Evolutionary conservation across 345 rosid genomes (phyloP).

Genomic region (Nasturtium officinale): DNA sequence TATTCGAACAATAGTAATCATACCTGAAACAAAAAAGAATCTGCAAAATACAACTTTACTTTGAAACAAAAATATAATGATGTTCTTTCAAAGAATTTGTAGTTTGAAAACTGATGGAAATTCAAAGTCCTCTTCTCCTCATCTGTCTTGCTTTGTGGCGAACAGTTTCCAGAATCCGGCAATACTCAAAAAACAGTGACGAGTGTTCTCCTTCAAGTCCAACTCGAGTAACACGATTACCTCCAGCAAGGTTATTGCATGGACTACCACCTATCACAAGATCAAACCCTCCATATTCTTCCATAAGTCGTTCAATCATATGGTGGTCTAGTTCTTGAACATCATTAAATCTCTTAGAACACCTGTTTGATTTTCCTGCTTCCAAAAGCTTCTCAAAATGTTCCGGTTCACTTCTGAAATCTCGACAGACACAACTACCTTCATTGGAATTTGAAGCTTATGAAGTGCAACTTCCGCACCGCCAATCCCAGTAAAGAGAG

Average conservation of each 20-base stretch:
- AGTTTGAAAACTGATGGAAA: no score
- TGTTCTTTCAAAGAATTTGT: no score
- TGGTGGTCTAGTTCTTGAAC: conserved; percentile 6
- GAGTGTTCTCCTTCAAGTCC: conserved; percentile 45
- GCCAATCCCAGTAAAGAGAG: conserved; percentile 42
- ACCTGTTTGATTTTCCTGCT: no score
- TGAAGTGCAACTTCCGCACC: conserved; percentile 46
- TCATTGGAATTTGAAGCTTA: conserved; percentile 22
- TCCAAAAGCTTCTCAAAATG: conserved; percentile 33
- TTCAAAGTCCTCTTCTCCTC: neutral
- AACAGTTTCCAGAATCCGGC: conserved; percentile 36
- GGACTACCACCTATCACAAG: conserved; percentile 43
- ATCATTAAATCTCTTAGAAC: neutral
- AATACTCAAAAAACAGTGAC: conserved; percentile 36
- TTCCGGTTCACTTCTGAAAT: conserved; percentile 25
- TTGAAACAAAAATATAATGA: no score
- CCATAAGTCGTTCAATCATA: conserved; percentile 6
- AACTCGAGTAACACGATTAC: no score
- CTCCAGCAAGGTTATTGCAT: conserved; percentile 31
- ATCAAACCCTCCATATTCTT: conserved; percentile 36
- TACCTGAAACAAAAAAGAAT: no score
- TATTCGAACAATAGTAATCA: no score
- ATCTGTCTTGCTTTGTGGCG: neutral
- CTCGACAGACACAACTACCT: conserved; percentile 40
- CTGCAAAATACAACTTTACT: no score